Evolutionary conservation across 2,329 filamentous ascomycete species (phyloP), one percentile per base, ranked within the genome.

Genomic region (Botrytis porri): DNA sequence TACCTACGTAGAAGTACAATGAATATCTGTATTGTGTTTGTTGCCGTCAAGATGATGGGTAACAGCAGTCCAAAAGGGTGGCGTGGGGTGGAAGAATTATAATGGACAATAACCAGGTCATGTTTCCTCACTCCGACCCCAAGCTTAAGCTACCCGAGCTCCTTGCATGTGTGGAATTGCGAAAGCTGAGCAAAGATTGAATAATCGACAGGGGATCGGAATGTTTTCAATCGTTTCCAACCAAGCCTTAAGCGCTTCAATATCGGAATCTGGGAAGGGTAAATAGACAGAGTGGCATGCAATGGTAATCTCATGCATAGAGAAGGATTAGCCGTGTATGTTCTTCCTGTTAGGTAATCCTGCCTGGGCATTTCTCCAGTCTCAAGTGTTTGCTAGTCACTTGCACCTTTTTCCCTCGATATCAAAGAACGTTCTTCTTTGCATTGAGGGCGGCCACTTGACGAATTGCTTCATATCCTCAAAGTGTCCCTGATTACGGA

Each of bases 191-290:
- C 63, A 43, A 48, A 48, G 41, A 22, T 29, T 16, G 29, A 25
- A 22, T 35, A 35, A 16, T 35, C 8, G 10, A 51, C 43, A 51
- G 43, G 63, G 43, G 35, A 18, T 66, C 43, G 43, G 63, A n/a
- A 37, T 9, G 48, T n/a, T 29, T 54, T 39, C 45, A 37, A 39
- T 37, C 29, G 6, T 66, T 66, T 39, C 29, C 62, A 65, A 18
- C 41, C 41, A 65, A 66, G 45, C 45, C 29, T 54, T 54, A 54
- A 66, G 64, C 45, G 64, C 64, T 54, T 37, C 10, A 54, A 37
- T 51, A 54, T 39, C 43, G 37, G 45, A 54, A 39, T 29, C 45
- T 18, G 29, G n/a, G 32, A 64, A 64, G 61, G 41, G 39, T 64
- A 25, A 25, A 45, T 14, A n/a, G 61, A 32, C 14, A n/a, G n/a